Evolutionary conservation across 345 rosid genomes (phyloP), one percentile per base, ranked within the genome.

Genomic region (Trapa bicornis): DNA sequence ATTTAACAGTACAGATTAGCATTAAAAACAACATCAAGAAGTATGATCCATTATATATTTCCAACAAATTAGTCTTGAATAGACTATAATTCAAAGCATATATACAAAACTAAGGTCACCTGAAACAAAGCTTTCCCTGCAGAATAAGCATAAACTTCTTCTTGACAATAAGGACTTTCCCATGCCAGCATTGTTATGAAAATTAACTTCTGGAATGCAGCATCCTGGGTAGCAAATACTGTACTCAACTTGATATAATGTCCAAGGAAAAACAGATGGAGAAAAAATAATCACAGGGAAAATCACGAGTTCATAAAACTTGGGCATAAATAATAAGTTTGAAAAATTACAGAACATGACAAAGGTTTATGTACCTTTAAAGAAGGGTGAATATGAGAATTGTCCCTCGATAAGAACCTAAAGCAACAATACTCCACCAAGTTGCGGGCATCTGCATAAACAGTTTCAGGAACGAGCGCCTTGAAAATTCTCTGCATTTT

Each of bases 161-260:
- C 86, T 71, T 76, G 80, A 62, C 75, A 33, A 71, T 87, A 88
- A 36, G 99, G 97, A 81, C 76, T 87, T 56, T 79, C 86, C 97
- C 96, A 94, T 32, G 96, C 99, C 67, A 90, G 88, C 99, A 94
- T 94, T 56, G 97, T 91, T 69, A 94, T 84, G 79, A 90, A 94
- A 68, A 91, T 77, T 74, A 91, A 79, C 72, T 86, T 83, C 84
- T 91, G 96, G 74, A 94, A 91, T 67, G 97, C 96, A 73, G 89
- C 88, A 68, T 94, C 96, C 99, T 94, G 77, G 57, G 65, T 58
- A 64, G 64, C 73, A 70, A 65, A 36, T 33, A 72, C 22, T 6
- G 33, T 41, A 33, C n/a, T 8, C 48, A 53, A 15, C 38, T 22
- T 2, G 32, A 43, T 37, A 32, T 29, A 32, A 54, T 4, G 9